phyloP scores from a whole-genome alignment of 805 yeast species.

The Aciculoconidium aculeatum region DNA sequence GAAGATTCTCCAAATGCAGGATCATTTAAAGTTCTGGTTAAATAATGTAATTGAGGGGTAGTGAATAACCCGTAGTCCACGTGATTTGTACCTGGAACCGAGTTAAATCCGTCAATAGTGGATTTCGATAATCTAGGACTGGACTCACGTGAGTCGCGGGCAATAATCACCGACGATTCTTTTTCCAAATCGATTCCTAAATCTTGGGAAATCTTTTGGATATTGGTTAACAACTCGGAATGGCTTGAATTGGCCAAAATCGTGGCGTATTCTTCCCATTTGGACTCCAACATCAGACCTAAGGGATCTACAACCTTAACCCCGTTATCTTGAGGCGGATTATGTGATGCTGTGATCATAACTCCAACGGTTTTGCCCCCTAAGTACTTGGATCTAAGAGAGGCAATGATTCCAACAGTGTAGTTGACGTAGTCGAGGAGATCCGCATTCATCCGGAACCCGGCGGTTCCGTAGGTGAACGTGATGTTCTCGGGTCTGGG shows the following conservation, averaged over 20 bases:
- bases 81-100: conserved; percentile 36
- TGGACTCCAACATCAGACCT: conserved; percentile 80
- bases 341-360: conserved; percentile 95
- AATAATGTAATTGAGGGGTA: conserved; percentile 91
- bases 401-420: conserved; percentile 76
- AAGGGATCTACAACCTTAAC: conserved; percentile 83
- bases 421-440: conserved; percentile 69
- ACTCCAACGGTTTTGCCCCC: conserved; percentile 77
- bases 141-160: conserved; percentile 84
- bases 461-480: conserved; percentile 93
- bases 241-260: conserved; percentile 63
- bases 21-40: conserved; percentile 72
- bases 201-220: conserved; percentile 32
- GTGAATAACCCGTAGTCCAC: conserved; percentile 68
- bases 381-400: conserved; percentile 69
- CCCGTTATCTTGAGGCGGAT: conserved; percentile 59
- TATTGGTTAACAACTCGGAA: conserved; percentile 35
- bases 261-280: conserved; percentile 85
- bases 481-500: conserved; percentile 37
- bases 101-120: conserved; percentile 55
- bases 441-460: conserved; percentile 74
- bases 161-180: conserved; percentile 54
- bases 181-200: conserved; percentile 41
- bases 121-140: conserved; percentile 61
- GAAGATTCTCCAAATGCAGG: conserved; percentile 52